Percentiles rank a stretch among this genome's conserved stretches.
Conservation (phyloP, 2,329 filamentous ascomycete species). For the Botrytis sinoallii region DNA sequence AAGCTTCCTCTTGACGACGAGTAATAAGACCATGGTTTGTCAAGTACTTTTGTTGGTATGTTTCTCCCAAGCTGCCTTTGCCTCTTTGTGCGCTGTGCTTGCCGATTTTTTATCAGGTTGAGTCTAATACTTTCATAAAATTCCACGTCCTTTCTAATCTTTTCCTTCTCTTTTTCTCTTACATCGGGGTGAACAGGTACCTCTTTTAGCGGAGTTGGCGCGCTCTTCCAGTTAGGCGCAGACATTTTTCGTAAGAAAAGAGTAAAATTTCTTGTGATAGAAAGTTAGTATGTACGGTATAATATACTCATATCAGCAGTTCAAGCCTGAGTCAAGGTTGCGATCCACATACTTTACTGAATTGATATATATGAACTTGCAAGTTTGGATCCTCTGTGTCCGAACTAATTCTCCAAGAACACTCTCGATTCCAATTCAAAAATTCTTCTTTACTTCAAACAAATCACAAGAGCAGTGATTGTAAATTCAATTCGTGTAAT, state of each 20-base stretch:
- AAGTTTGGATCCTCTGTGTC: background rate
- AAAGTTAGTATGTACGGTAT: background rate
- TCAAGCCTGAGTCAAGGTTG: background rate
- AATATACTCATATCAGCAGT: background rate
- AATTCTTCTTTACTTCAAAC: too few species aligned
- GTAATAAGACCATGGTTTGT: background rate
- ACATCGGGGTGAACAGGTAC: too few species aligned
- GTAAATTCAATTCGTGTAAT: background rate
- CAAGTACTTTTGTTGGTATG: background rate
- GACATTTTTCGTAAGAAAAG: background rate
- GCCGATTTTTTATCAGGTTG: background rate
- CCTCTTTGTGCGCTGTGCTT: background rate
- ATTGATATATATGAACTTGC: background rate
- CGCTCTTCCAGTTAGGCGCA: background rate
- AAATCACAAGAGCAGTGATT: too few species aligned
- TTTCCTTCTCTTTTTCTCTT: background rate
- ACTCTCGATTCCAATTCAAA: background rate
- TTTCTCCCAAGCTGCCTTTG: too few species aligned
- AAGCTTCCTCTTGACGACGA: background rate
- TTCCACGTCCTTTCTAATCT: background rate
- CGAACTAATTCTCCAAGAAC: background rate
- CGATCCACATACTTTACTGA: background rate
- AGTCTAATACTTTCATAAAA: background rate
- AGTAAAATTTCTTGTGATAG: background rate
- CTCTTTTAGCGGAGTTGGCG: background rate